Conservation (phyloP, 2,329 filamentous ascomycete species). For the Talaromyces sp. region DNA sequence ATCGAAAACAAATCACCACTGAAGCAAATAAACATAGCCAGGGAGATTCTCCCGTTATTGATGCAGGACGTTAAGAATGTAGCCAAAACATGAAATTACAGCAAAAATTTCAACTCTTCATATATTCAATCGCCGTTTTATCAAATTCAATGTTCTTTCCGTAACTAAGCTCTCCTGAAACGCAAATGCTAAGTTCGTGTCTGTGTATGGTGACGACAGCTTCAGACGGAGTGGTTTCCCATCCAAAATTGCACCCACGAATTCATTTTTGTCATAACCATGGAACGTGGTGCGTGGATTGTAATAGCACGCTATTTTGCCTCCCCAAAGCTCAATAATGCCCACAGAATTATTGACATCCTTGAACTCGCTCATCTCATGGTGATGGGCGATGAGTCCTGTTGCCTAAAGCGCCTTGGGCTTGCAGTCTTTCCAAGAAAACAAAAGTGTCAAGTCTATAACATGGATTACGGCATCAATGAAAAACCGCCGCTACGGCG, state of each 20-base stretch:
- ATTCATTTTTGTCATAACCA: slow-evolving; percentile 62
- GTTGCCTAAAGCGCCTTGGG: slow-evolving; percentile 52
- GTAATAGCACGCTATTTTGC: slow-evolving; percentile 60
- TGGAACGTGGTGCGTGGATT: slow-evolving; percentile 61
- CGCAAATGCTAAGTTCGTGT: slow-evolving; percentile 22
- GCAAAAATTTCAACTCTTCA: not conserved
- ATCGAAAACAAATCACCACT: too few species aligned
- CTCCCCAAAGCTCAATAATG: slow-evolving; percentile 59
- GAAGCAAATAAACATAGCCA: too few species aligned
- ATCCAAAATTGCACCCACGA: slow-evolving; percentile 54
- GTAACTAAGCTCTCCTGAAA: slow-evolving; percentile 53
- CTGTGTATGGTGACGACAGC: slow-evolving; percentile 22
- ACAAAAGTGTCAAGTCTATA: slow-evolving; percentile 60
- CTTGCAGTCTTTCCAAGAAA: slow-evolving; percentile 51
- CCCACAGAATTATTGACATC: slow-evolving; percentile 60
- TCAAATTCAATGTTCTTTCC: slow-evolving; percentile 56
- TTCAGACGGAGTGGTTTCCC: slow-evolving; percentile 51
- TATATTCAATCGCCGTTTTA: slow-evolving; percentile 19
- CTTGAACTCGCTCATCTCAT: slow-evolving; percentile 51
- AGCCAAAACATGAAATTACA: not conserved
- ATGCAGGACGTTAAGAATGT: too few species aligned
- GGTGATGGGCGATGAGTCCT: slow-evolving; percentile 55
- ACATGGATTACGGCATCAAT: slow-evolving; percentile 67
- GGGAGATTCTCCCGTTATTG: too few species aligned
- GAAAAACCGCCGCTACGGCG: slow-evolving; percentile 61